Percentiles rank a stretch among this genome's conserved stretches.
Evolutionary conservation across 495 filamentous ascomycete genomes (phyloP).

Genomic region (Penicillium pancosmium): DNA sequence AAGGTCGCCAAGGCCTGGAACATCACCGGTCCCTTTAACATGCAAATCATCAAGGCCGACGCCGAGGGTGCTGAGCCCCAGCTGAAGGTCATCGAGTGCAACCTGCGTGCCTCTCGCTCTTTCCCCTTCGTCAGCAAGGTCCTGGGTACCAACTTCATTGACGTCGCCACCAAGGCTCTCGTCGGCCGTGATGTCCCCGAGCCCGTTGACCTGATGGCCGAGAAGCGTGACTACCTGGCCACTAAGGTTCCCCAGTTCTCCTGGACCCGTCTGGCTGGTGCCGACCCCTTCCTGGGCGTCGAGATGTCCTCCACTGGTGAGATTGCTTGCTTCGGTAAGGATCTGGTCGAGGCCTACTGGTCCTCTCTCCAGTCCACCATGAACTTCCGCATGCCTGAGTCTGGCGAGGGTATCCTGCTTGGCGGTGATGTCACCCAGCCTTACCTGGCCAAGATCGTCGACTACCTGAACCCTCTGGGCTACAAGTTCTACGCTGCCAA

Average conservation of each 20-base stretch:
- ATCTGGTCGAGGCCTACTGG: conserved; percentile 97
- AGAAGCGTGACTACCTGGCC: conserved; percentile 87
- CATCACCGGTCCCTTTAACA: conserved; percentile 98
- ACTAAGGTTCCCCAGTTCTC: conserved; percentile 99
- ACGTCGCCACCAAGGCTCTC: conserved; percentile 91
- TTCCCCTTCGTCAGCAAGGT: conserved; percentile 99
- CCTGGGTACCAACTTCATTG: conserved; percentile 95
- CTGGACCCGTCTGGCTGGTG: conserved; percentile 97
- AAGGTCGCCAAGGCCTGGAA: conserved; percentile 97
- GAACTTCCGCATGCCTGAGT: conserved; percentile 96
- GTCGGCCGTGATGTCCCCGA: conserved; percentile 84
- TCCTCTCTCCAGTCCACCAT: conserved; percentile 92
- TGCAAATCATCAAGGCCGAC: conserved; percentile 97
- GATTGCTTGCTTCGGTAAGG: conserved; percentile 96
- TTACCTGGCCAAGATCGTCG: conserved; percentile 74
- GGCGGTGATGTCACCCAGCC: conserved; percentile 74
- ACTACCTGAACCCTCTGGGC: conserved; percentile 82
- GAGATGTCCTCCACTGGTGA: conserved; percentile 98
- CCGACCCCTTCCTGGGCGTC: conserved; percentile 95
- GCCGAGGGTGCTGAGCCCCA: conserved; percentile 66
- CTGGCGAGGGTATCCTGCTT: conserved; percentile 91
- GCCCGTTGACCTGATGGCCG: conserved; percentile 83
- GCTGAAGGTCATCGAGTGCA: conserved; percentile 98
- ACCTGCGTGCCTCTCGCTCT: conserved; percentile 93
- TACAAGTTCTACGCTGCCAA: conserved; percentile 93